Conservation (phyloP, 75 land plant species). For the Pinus taeda region DNA sequence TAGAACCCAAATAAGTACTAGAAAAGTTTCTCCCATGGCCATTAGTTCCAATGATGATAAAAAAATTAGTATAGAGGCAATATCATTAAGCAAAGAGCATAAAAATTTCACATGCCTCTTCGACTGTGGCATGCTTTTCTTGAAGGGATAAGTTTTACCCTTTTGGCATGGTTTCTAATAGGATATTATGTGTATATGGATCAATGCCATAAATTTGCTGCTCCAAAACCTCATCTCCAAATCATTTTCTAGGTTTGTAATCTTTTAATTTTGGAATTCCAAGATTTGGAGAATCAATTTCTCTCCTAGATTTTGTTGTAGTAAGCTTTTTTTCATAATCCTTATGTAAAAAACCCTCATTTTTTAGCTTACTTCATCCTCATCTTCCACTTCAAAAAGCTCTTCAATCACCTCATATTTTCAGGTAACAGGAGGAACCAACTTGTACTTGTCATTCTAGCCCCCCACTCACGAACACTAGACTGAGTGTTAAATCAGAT, state of each 20-base stretch:
- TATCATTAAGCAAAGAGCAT: background rate
- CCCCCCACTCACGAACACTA: slow-evolving; percentile 92
- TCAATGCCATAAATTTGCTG: slow-evolving; percentile 99
- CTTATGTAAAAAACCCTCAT: slow-evolving; percentile 88
- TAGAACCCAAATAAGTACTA: too few species aligned
- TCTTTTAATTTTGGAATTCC: slow-evolving; percentile 96
- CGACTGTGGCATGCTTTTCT: slow-evolving; percentile 74
- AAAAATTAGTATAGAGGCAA: background rate
- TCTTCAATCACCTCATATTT: slow-evolving; percentile 95
- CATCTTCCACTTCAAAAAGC: slow-evolving; percentile 85
- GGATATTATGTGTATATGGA: slow-evolving; percentile 93
- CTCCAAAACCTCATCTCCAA: slow-evolving; percentile 89
- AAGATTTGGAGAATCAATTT: slow-evolving; percentile 73
- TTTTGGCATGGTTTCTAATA: slow-evolving; percentile 91
- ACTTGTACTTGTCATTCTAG: slow-evolving; percentile 94
- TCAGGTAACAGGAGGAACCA: slow-evolving; percentile 93
- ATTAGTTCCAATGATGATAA: too few species aligned
- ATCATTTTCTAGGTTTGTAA: slow-evolving; percentile 75
- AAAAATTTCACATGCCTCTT: slow-evolving; percentile 54
- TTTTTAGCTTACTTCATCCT: slow-evolving; percentile 73
- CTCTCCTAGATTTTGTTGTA: slow-evolving; percentile 48
- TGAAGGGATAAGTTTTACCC: slow-evolving; percentile 49
- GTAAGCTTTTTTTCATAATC: slow-evolving; percentile 77
- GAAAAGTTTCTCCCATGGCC: too few species aligned
- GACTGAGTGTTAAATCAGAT: slow-evolving; percentile 17